A percentile compares a stretch with the other conserved stretches of the same genome.
phyloP scores from a whole-genome alignment of 805 yeast genomes.

The Ogataea degrootiae region DNA sequence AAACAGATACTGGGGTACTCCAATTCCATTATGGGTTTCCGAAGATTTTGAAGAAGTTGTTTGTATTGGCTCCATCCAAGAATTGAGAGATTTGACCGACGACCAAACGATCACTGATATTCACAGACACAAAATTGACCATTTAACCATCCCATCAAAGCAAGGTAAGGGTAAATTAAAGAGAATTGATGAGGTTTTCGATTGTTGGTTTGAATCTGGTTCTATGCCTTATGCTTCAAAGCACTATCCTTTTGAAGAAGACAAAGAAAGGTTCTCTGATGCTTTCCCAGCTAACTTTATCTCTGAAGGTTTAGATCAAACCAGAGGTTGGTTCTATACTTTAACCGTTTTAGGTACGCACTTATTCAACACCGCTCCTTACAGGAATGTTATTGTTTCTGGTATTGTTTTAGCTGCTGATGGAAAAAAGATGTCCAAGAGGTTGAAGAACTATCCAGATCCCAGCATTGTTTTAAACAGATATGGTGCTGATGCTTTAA shows the following conservation, averaged over 20 bases:
- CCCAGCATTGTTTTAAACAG: constrained; percentile 75
- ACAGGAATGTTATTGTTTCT: constrained; percentile 88
- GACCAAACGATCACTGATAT: constrained; percentile 75
- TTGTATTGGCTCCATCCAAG: constrained; percentile 87
- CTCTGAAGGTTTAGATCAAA: constrained; percentile 98
- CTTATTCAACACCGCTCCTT: constrained; percentile 87
- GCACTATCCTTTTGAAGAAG: constrained; percentile 93
- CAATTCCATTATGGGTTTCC: constrained; percentile 95
- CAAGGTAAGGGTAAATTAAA: constrained; percentile 81
- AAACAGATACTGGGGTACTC: constrained; percentile 99
- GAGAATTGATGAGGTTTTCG: constrained; percentile 96
- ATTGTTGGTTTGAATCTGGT: constrained; percentile 99
- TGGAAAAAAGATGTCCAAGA: constrained; percentile 99
- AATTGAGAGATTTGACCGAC: constrained; percentile 82
- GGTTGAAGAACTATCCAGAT: constrained; percentile 97
- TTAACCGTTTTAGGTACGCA: constrained; percentile 94
- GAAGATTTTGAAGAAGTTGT: constrained; percentile 91
- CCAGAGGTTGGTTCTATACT: constrained; percentile 99
- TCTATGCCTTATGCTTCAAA: constrained; percentile 97
- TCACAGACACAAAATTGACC: constrained; percentile 91
- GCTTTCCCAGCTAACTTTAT: constrained; percentile 97
- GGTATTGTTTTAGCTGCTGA: constrained; percentile 97
- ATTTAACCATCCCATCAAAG: constrained; percentile 88
- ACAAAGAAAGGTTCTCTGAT: constrained; percentile 58
- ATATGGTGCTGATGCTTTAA: constrained; percentile 97